Percentiles rank a stretch among this genome's conserved stretches.
Evolutionary conservation across 2,329 filamentous ascomycete genomes (phyloP).

Genomic region (Penicillium digitatum): DNA sequence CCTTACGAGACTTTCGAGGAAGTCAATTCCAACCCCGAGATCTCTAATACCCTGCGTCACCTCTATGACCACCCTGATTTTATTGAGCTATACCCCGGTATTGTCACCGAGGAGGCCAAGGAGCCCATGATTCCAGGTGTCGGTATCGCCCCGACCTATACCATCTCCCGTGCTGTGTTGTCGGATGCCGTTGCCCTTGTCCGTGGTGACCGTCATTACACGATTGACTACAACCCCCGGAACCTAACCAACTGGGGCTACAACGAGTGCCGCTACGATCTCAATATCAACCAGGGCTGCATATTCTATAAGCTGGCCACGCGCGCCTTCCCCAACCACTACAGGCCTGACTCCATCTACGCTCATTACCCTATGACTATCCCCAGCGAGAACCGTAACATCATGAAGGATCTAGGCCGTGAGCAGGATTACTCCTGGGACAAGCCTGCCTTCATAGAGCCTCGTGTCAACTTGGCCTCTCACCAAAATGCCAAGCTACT

Average conservation of each 20-base stretch:
- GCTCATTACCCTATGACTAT: constrained; percentile 71
- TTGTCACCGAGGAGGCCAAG: constrained; percentile 73
- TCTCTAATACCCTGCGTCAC: constrained; percentile 61
- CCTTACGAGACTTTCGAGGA: constrained; percentile 74
- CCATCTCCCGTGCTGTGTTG: constrained; percentile 70
- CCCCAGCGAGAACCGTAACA: constrained; percentile 67
- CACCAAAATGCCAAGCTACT: constrained; percentile 60
- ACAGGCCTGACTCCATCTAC: constrained; percentile 72
- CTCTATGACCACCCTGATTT: constrained; percentile 70
- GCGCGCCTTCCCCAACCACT: constrained; percentile 74
- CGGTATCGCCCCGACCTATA: constrained; percentile 71
- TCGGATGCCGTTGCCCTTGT: constrained; percentile 77
- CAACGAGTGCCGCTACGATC: constrained; percentile 68
- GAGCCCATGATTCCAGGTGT: constrained; percentile 68
- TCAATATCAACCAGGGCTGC: constrained; percentile 72
- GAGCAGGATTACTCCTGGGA: constrained; percentile 67
- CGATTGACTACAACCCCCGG: constrained; percentile 68
- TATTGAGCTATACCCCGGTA: constrained; percentile 75
- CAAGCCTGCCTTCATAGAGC: constrained; percentile 52
- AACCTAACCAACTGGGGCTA: constrained; percentile 82
- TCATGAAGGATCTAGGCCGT: constrained; percentile 64
- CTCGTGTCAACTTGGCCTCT: constrained; percentile 56
- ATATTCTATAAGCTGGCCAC: constrained; percentile 82
- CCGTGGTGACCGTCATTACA: constrained; percentile 74
- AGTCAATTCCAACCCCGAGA: constrained; percentile 71